phyloP scores from a whole-genome alignment of 2,329 filamentous ascomycete genomes.

The Fusarium fujikuroi region DNA sequence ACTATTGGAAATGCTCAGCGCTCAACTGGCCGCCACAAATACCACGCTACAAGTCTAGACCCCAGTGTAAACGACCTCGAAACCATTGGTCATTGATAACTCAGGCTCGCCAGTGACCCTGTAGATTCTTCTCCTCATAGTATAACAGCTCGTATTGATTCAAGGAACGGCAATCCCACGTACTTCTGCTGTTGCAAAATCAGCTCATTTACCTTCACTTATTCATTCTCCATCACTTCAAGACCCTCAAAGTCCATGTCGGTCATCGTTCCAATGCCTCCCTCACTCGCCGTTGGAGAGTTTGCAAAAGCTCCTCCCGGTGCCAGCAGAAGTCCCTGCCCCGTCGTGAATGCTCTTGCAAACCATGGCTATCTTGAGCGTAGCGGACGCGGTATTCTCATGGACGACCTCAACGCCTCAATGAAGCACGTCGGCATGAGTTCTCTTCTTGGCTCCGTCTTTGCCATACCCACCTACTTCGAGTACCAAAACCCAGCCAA shows the following conservation, averaged over 20 bases:
- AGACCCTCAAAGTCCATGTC: background rate
- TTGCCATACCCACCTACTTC: conserved; percentile 20
- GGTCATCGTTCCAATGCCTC: background rate
- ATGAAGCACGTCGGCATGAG: conserved; percentile 24
- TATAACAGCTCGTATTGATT: background rate
- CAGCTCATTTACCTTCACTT: background rate
- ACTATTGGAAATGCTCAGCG: conserved; percentile 1
- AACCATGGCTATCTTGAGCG: conserved; percentile 26
- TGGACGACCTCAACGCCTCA: conserved; percentile 9
- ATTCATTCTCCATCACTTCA: background rate
- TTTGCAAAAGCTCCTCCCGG: background rate
- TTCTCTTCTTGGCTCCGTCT: conserved; percentile 12
- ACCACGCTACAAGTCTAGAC: background rate
- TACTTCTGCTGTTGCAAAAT: background rate
- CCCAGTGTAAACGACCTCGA: background rate
- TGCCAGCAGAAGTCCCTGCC: conserved; percentile 22
- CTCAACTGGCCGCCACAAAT: background rate
- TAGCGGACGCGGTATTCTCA: background rate
- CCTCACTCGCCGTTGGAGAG: background rate
- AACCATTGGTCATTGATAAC: background rate
- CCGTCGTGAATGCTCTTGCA: conserved; percentile 15
- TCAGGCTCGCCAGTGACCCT: background rate
- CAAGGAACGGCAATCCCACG: background rate
- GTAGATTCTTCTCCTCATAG: background rate
- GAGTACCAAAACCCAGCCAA: conserved; percentile 16